phyloP scores from a whole-genome alignment of 805 yeast species.

The Citeromyces nyonsensis region DNA sequence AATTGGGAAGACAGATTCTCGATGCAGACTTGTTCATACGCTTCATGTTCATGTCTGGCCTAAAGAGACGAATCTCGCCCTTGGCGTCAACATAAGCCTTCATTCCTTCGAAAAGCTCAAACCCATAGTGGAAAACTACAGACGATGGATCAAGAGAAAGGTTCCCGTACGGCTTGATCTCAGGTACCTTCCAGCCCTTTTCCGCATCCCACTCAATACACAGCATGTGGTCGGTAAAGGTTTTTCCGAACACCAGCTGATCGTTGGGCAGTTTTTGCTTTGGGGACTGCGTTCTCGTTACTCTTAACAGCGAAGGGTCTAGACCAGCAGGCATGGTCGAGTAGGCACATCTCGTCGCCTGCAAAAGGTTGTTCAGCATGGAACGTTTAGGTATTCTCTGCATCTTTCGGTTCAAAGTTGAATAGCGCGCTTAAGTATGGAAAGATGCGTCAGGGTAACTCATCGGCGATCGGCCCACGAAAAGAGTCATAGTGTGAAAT shows the following conservation, averaged over 20 bases:
- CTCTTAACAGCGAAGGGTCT: constrained; percentile 35
- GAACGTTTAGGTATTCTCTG: too few relatives aligned
- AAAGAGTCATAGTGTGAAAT: neutral
- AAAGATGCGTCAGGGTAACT: neutral
- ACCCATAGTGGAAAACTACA: constrained; percentile 87
- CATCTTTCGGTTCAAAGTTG: neutral
- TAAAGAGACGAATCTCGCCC: constrained; percentile 65
- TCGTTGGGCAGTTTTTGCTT: constrained; percentile 43
- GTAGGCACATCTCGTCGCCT: too few relatives aligned
- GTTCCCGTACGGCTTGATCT: constrained; percentile 73
- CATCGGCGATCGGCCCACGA: too few relatives aligned
- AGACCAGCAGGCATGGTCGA: constrained; percentile 16
- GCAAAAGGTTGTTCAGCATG: too few relatives aligned
- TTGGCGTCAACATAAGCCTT: constrained; percentile 68
- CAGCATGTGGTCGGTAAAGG: constrained; percentile 84
- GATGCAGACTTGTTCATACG: constrained; percentile 83
- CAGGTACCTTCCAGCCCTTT: constrained; percentile 82
- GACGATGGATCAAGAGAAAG: constrained; percentile 74
- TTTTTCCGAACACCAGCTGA: constrained; percentile 51
- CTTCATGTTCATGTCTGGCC: constrained; percentile 84
- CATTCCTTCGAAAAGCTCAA: constrained; percentile 90
- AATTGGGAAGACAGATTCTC: constrained; percentile 79
- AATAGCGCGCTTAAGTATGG: neutral
- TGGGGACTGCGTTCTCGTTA: constrained; percentile 31
- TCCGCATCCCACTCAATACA: constrained; percentile 67